Conservation (phyloP, 208 protist genomes). For the Borovskyia barvae region DNA sequence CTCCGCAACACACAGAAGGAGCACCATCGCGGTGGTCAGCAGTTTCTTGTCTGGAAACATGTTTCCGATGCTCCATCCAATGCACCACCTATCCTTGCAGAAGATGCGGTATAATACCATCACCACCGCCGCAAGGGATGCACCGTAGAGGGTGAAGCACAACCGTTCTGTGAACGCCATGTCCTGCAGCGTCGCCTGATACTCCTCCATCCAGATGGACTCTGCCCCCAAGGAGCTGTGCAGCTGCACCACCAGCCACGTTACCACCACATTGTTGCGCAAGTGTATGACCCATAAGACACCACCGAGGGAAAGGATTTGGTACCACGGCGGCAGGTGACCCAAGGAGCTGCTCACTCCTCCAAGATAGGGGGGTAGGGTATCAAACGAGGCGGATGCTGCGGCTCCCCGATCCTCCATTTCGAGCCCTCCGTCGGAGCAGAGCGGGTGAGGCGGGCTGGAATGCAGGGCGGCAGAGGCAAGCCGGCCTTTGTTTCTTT, state of each 20-base stretch:
- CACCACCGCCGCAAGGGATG: constrained; percentile 44
- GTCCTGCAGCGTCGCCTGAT: constrained; percentile 60
- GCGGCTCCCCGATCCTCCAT: not conserved
- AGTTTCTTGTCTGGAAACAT: constrained; percentile 51
- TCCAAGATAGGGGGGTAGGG: constrained; percentile 49
- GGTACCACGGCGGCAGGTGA: constrained; percentile 83
- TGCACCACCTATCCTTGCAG: constrained; percentile 40
- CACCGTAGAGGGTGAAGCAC: constrained; percentile 84
- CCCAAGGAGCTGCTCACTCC: constrained; percentile 68
- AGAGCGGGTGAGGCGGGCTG: too few species aligned
- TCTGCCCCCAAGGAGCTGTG: constrained; percentile 83
- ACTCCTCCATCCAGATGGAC: constrained; percentile 66
- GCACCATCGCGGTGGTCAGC: constrained; percentile 20
- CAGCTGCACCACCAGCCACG: constrained; percentile 68
- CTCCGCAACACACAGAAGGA: constrained; percentile 44
- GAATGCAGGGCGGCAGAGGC: too few species aligned
- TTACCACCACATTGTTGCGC: constrained; percentile 64
- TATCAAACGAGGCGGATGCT: not conserved
- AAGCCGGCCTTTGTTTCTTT: too few species aligned
- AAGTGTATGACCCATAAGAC: constrained; percentile 75
- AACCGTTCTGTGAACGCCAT: constrained; percentile 87
- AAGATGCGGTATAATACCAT: constrained; percentile 52
- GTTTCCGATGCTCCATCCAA: constrained; percentile 37
- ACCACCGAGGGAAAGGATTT: constrained; percentile 54
- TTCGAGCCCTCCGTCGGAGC: too few species aligned